Evolutionary conservation across 352 stramenopile genomes (phyloP), one percentile per base, ranked within the genome.

Genomic region (Globisporangium cederbergense): DNA sequence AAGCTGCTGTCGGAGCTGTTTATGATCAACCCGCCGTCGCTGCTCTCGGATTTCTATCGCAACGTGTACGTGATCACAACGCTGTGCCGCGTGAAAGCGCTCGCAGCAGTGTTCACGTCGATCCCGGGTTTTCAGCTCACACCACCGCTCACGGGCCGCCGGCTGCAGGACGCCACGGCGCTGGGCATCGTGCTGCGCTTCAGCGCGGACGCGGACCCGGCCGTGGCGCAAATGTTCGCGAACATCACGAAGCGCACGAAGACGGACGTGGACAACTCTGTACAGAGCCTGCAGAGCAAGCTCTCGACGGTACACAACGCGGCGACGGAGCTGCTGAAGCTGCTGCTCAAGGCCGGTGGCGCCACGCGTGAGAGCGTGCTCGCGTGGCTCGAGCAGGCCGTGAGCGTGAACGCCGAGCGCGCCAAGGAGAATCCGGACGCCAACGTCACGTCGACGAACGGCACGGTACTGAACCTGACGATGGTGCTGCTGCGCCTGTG

Each of bases 181-280:
- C 64, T 95, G 10, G 86, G 86, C 0, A 72, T 95, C 34, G 53
- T 95, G 20, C 68, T 93, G 40, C 86, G 86, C 38, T 92, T 93
- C 66, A 90, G 82, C 51, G 85, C 73, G n/a, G 72, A 73, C 1
- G 75, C 89, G 38, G 86, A 93, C 60, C 83, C 86, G 5, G 79
- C 77, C 0, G 78, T 95, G 6, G 76, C 83, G 63, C 83, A 95
- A 64, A 86, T 95, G 79, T 95, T 95, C 46, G 66, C 77, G 7
- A 93, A 95, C 66, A 88, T 95, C 54, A 90, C 86, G 3, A 95
- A 93, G 70, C 80, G 86, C 10, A 91, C 83, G 28, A 90, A 89
- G 68, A 83, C 77, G 16, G 80, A 93, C 51, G 78, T 93, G 40
- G 80, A 95, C 62, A 86, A 88, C 66, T 87, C 83, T 34, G 75